phyloP scores from a whole-genome alignment of 352 stramenopile genomes.

The Globisporangium lucens region DNA sequence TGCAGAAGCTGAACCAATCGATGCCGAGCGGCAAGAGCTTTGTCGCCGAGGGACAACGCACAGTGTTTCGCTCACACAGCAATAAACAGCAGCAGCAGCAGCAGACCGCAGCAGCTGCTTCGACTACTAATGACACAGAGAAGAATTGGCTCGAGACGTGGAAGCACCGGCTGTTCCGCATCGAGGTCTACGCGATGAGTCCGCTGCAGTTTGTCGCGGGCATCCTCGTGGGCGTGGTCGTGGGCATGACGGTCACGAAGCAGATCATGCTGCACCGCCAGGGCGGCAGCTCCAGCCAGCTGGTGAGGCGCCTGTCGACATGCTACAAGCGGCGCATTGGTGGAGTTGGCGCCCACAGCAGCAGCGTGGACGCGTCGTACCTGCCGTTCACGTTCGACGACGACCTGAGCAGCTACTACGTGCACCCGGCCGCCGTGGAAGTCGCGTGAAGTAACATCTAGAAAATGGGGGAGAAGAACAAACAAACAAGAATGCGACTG shows the following conservation, averaged over 20 bases:
- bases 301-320: constrained; percentile 10
- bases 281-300: constrained; percentile 13
- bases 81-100: constrained; percentile 1
- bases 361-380: constrained; percentile 6
- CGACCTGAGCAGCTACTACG: constrained; percentile 18
- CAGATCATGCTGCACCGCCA: constrained; percentile 20
- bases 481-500: background rate
- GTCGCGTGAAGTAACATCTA: constrained; percentile 27
- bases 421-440: constrained; percentile 35
- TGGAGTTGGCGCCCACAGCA: background rate
- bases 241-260: constrained; percentile 31
- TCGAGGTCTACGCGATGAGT: constrained; percentile 18
- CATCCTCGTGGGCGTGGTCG: constrained; percentile 37
- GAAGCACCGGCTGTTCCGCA: constrained; percentile 21
- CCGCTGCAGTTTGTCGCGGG: constrained; percentile 41
- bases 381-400: constrained; percentile 13
- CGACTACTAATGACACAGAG: background rate
- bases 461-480: background rate
- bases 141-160: constrained; percentile 23
- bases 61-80: background rate
- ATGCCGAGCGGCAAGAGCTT: constrained; percentile 24
- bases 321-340: constrained; percentile 9
- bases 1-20: constrained; percentile 22
- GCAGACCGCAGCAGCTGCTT: background rate
- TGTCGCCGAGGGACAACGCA: constrained; percentile 1